These are phyloP conservation scores for Lepidium sativum DNA, from an alignment of 345 rosid genomes.

Conservation along the genomic window DNA sequence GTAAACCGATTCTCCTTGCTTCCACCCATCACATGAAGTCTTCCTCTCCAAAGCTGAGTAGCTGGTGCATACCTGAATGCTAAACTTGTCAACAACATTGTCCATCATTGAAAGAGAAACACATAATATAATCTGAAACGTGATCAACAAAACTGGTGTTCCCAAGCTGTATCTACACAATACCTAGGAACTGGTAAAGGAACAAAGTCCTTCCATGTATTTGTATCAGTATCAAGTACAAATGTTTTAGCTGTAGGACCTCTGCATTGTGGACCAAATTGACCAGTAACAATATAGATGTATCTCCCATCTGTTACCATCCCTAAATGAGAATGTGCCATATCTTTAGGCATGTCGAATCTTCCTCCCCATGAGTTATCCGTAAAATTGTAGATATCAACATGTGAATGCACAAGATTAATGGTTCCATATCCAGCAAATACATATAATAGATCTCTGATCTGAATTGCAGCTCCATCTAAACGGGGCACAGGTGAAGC, in stretches of 20 bases:
- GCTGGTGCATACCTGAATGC: conserved; percentile 94
- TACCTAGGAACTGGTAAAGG: conserved; percentile 88
- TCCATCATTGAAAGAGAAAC: neutral
- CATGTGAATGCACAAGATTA: conserved; percentile 79
- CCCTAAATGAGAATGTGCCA: conserved; percentile 99
- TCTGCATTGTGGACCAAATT: conserved; percentile 94
- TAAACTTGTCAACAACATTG: neutral
- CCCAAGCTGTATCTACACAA: neutral
- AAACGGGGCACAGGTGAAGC: conserved; percentile 88
- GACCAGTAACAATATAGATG: conserved; percentile 78
- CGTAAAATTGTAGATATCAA: conserved; percentile 72
- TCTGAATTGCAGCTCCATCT: conserved; percentile 92
- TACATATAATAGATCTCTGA: conserved; percentile 62
- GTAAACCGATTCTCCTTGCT: conserved; percentile 88
- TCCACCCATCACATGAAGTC: conserved; percentile 99
- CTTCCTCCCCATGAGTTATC: conserved; percentile 81
- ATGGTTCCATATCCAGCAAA: conserved; percentile 95
- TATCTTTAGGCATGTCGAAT: conserved; percentile 93
- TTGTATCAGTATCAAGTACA: conserved; percentile 74
- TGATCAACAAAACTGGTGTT: neutral
- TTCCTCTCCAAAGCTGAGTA: conserved; percentile 94
- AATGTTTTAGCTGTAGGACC: conserved; percentile 80
- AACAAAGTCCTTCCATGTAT: conserved; percentile 61
- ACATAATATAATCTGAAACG: neutral
- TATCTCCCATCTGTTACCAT: conserved; percentile 93